These are phyloP conservation scores for Aspergillus felis DNA, from an alignment of 2,329 filamentous ascomycete genomes.

Conservation along the genomic window DNA sequence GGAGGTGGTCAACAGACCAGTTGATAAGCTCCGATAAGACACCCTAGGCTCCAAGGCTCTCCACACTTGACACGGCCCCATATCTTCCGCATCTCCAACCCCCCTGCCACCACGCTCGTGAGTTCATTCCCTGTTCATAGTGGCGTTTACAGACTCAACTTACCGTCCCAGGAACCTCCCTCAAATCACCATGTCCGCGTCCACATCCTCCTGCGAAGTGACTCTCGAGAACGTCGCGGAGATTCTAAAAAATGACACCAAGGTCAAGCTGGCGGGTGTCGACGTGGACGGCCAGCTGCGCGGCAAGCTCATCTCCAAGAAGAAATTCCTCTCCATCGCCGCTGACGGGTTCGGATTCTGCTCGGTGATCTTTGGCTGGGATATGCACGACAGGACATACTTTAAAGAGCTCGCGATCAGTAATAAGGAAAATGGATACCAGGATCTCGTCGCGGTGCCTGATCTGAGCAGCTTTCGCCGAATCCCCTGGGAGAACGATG, in stretches of 20 bases:
- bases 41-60: background rate
- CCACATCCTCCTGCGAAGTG: constrained; percentile 11
- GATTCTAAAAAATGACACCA: constrained; percentile 66
- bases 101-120: background rate
- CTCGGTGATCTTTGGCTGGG: constrained; percentile 92
- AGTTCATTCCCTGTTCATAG: background rate
- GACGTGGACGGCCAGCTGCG: constrained; percentile 85
- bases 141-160: background rate
- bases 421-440: constrained; percentile 87
- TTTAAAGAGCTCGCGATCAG: constrained; percentile 79
- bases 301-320: constrained; percentile 87
- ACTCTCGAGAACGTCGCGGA: constrained; percentile 63
- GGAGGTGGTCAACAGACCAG: background rate
- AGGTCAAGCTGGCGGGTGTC: constrained; percentile 82
- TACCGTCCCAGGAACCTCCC: background rate
- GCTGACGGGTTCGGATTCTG: constrained; percentile 85
- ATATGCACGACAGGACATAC: constrained; percentile 94
- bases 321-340: constrained; percentile 85
- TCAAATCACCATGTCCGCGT: background rate
- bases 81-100: background rate
- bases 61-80: background rate
- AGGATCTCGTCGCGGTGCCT: constrained; percentile 76
- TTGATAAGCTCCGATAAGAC: background rate
- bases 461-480: constrained; percentile 74
- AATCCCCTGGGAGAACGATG: constrained; percentile 85